These are phyloP conservation scores for Ceratocystis harringtonii DNA, from an alignment of 2,329 filamentous ascomycete species.

Conservation along the genomic window DNA sequence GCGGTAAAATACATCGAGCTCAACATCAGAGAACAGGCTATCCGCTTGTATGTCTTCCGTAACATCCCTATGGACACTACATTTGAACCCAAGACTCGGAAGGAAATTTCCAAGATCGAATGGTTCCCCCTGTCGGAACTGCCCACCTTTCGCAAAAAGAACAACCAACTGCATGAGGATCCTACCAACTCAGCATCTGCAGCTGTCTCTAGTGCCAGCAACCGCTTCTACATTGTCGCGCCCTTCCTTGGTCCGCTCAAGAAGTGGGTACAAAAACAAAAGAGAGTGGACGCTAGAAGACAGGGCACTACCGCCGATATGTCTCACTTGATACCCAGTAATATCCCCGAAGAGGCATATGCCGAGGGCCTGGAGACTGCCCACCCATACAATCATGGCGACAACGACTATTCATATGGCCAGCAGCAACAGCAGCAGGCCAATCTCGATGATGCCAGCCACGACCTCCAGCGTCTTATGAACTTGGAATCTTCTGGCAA, in stretches of 20 bases:
- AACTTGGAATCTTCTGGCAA: conserved; percentile 27
- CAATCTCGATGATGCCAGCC: conserved; percentile 36
- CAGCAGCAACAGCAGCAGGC: conserved; percentile 23
- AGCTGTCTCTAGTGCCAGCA: conserved; percentile 39
- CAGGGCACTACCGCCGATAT: conserved; percentile 27
- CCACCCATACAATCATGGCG: not conserved
- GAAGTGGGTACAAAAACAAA: conserved; percentile 80
- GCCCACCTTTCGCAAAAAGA: conserved; percentile 63
- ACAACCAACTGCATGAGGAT: conserved; percentile 21
- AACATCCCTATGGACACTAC: conserved; percentile 72
- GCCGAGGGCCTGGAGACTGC: conserved; percentile 21
- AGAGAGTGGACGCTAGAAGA: conserved; percentile 27
- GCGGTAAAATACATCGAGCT: conserved; percentile 75
- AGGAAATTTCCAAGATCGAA: conserved; percentile 92
- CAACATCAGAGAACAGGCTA: conserved; percentile 81
- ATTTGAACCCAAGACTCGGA: conserved; percentile 82
- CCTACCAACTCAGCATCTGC: conserved; percentile 20
- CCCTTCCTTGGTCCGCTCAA: conserved; percentile 76
- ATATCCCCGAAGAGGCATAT: conserved; percentile 36
- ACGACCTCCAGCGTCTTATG: conserved; percentile 39
- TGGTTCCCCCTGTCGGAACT: conserved; percentile 89
- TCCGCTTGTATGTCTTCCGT: conserved; percentile 82
- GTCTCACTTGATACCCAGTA: conserved; percentile 23
- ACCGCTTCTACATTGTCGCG: conserved; percentile 96
- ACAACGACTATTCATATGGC: conserved; percentile 1